phyloP scores from a whole-genome alignment of 306 rosid genomes.

The Lupinus albus region DNA sequence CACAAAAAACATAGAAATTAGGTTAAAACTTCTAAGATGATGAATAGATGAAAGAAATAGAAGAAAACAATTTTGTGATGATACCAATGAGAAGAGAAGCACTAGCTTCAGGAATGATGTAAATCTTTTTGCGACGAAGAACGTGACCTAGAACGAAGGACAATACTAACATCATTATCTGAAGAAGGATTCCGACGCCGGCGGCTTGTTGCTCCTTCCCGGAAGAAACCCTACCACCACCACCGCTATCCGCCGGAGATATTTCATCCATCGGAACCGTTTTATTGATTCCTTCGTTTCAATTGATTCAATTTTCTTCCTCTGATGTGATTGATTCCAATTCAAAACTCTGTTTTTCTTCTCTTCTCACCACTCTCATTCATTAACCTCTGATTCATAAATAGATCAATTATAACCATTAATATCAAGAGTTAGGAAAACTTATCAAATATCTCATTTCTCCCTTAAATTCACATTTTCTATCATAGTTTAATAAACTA shows the following conservation, averaged over 20 bases:
- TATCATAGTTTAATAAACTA: too few relatives aligned
- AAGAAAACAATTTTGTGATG: background rate
- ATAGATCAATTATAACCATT: too few relatives aligned
- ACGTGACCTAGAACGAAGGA: constrained; percentile 97
- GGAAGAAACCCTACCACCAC: constrained; percentile 44
- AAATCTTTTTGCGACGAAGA: constrained; percentile 90
- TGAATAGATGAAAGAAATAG: background rate
- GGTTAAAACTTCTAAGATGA: background rate
- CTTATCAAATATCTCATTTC: too few relatives aligned
- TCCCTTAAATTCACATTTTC: too few relatives aligned
- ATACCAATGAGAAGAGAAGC: constrained; percentile 96
- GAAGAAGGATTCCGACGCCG: constrained; percentile 97
- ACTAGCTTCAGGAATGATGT: constrained; percentile 93
- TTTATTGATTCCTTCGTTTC: constrained; percentile 27
- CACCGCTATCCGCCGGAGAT: constrained; percentile 69
- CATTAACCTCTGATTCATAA: background rate
- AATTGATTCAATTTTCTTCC: background rate
- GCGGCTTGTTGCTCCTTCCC: constrained; percentile 99
- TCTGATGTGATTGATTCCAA: background rate
- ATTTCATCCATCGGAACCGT: constrained; percentile 51
- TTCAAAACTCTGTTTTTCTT: background rate
- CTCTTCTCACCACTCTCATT: background rate
- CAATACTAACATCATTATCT: constrained; percentile 98
- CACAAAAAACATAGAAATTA: too few relatives aligned
- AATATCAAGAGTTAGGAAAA: too few relatives aligned